Evolutionary conservation across 1,284 basidiomycete species (phyloP), one percentile per base, ranked within the genome.

Genomic region (Volvariella surrecta): DNA sequence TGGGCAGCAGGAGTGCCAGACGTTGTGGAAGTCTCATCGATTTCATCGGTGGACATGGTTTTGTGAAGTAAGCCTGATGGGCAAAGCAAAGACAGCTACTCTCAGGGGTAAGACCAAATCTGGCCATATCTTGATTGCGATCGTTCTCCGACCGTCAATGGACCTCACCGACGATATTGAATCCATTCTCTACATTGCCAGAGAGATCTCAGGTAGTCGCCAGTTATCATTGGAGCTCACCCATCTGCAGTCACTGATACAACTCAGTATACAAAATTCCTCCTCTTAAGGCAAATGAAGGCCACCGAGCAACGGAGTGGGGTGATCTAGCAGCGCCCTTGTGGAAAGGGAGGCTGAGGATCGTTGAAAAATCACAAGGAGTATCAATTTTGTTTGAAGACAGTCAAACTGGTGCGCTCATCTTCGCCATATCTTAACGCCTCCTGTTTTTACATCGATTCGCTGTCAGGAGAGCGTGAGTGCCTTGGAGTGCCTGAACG

Each of bases 291-390:
- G 76, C 73, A 21, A 89, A 92, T 53, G 89, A 89, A 54, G 89
- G 89, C 1, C 84, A 91, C 61, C 78, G 86, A 34, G 89, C 89
- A 8, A 80, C 79, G 44, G 85, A 90, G 53, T 91, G 89, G 79
- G 89, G 89, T 7, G 86, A 92, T 62, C 74, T 91, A 41, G 76
- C 76, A 18, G 59, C 74, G 42, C 89, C 89, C 1, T 64, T 95
- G 16, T 95, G 92, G 91, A 93, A 90, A 58, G 92, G 91, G 8
- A 73, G 91, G n/a, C 64, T 93, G 48, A 73, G 89, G 41, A 82
- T 94, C 51, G 68, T 91, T 35, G 90, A 94, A 62, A 80, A 77
- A 54, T 70, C 74, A 9, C 64, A 67, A 35, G 72, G 73, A 13
- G 78, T 74, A 34, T 61, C 67, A 18, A 61, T 92, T 45, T 67